Conservation (phyloP, 2,329 filamentous ascomycete species). For the Cladorrhinum sp. region DNA sequence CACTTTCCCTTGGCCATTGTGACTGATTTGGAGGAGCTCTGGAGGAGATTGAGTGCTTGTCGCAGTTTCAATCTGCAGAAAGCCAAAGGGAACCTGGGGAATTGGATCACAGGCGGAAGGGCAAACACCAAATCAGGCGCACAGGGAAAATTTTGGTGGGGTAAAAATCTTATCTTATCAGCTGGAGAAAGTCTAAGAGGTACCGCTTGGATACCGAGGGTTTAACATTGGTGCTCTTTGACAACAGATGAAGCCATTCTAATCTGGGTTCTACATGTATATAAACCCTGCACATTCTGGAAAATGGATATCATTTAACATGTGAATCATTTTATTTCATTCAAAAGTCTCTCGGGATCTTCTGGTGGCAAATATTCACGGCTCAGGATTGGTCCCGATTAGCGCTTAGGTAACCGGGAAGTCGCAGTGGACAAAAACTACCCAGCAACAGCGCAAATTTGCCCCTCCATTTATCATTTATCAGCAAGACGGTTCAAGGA, state of each 20-base stretch:
- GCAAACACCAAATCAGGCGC: constrained; percentile 8
- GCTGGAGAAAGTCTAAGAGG: neutral
- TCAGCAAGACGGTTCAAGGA: constrained; percentile 22
- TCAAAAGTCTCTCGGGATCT: neutral
- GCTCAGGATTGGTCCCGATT: neutral
- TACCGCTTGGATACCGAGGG: neutral
- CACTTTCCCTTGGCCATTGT: constrained; percentile 75
- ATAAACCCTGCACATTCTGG: neutral
- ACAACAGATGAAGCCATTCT: neutral
- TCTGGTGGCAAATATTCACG: neutral
- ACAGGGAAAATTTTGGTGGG: constrained; percentile 29
- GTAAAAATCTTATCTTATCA: constrained; percentile 28
- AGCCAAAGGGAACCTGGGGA: neutral
- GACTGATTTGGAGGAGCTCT: constrained; percentile 24
- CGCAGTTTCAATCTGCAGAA: constrained; percentile 2
- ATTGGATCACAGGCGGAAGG: neutral
- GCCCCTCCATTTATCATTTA: constrained; percentile 47
- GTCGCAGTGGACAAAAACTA: neutral
- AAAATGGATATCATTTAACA: neutral
- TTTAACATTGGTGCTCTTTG: neutral
- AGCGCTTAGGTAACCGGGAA: neutral
- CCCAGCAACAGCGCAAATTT: constrained; percentile 34
- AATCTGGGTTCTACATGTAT: neutral
- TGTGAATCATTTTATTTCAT: neutral
- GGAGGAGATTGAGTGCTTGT: neutral